Conservation (phyloP, 371 early-diverging fungal genomes). For the Mortierella sp. region DNA sequence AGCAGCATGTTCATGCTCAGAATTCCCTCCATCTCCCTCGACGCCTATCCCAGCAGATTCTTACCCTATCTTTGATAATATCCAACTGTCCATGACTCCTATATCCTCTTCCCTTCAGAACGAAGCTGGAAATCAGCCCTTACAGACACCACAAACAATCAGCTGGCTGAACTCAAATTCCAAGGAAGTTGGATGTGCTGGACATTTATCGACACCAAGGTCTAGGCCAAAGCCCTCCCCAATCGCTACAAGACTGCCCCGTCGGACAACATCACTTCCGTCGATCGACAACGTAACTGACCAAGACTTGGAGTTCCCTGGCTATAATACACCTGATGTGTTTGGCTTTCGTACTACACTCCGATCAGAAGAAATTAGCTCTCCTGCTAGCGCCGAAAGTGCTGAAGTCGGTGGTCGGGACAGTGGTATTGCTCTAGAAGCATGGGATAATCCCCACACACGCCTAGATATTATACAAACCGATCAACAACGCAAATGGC, state of each 20-base stretch:
- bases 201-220: neutral
- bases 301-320: neutral
- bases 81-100: neutral
- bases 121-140: neutral
- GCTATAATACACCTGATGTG: neutral
- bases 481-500: neutral
- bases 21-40: conserved; percentile 6
- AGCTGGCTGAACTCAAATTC: neutral
- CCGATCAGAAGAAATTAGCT: neutral
- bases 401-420: conserved; percentile 14
- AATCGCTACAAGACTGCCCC: conserved; percentile 15
- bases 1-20: neutral
- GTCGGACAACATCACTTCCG: neutral
- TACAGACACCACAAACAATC: neutral
- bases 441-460: conserved; percentile 14
- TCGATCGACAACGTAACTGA: neutral
- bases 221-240: conserved; percentile 22
- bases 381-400: neutral
- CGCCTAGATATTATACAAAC: neutral
- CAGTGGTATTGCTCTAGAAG: conserved; percentile 30
- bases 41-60: conserved; percentile 19
- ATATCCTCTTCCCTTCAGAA: neutral
- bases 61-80: neutral
- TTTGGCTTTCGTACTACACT: neutral
- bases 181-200: neutral